Percentiles rank a stretch among this genome's conserved stretches.
phyloP scores from a whole-genome alignment of 2,329 filamentous ascomycete species.

The Colletotrichum chrysophilum region DNA sequence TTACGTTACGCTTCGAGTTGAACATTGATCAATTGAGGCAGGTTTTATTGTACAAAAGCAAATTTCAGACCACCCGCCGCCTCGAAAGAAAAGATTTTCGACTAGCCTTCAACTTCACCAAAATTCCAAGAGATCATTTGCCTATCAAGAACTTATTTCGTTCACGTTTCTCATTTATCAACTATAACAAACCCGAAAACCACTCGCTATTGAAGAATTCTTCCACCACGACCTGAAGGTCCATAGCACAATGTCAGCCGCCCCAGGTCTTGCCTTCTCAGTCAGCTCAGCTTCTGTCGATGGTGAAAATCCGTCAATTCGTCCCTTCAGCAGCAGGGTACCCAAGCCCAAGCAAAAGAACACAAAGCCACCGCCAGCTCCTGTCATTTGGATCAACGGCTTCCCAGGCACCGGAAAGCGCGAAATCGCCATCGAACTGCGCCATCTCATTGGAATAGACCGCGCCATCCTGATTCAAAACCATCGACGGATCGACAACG shows the following conservation, averaged over 20 bases:
- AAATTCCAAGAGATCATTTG: not conserved
- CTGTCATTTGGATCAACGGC: not conserved
- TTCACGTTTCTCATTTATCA: not conserved
- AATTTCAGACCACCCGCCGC: too few relatives aligned
- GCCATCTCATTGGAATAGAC: not conserved
- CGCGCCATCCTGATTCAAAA: not conserved
- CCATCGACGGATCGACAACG: not conserved
- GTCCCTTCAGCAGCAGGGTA: accelerated
- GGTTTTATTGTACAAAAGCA: not conserved
- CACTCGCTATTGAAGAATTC: not conserved
- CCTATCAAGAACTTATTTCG: not conserved
- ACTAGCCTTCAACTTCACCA: not conserved
- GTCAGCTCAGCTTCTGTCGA: not conserved
- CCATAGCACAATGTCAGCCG: not conserved
- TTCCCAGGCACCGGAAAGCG: not conserved
- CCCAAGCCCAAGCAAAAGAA: not conserved
- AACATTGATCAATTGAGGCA: not conserved
- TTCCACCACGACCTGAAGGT: not conserved
- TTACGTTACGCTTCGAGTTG: accelerated
- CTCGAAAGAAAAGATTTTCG: not conserved
- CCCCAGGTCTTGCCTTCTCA: not conserved
- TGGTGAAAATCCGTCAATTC: accelerated
- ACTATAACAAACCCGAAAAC: not conserved
- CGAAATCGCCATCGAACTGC: not conserved
- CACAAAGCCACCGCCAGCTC: not conserved